Percentiles rank a stretch among this genome's conserved stretches.
These are phyloP conservation scores for Metschnikowia continentalis DNA, from an alignment of 805 yeast species.

Conservation along the genomic window DNA sequence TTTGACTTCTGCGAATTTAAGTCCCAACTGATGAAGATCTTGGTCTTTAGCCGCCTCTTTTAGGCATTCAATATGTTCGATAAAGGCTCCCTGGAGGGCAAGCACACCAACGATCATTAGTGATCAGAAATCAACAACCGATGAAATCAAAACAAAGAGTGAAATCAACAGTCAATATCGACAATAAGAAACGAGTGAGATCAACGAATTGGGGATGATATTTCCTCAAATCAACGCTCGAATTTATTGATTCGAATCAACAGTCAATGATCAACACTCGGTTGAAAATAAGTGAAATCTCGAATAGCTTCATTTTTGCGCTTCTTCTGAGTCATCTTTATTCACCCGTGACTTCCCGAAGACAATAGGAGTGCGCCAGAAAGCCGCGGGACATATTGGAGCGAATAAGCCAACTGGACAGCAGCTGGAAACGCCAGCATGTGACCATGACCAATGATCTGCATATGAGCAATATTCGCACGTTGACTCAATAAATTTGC, in stretches of 20 bases:
- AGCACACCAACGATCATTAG: slow-evolving; percentile 53
- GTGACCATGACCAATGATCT: neutral
- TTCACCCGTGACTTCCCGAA: neutral
- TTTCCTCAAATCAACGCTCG: too few relatives aligned
- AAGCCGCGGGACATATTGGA: neutral
- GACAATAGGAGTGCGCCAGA: neutral
- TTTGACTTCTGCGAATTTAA: slow-evolving; percentile 46
- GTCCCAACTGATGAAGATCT: slow-evolving; percentile 15
- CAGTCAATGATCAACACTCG: neutral
- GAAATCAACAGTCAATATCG: neutral
- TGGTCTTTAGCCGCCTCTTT: slow-evolving; percentile 9
- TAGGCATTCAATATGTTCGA: slow-evolving; percentile 52
- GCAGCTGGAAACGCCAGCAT: neutral
- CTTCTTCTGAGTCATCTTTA: neutral
- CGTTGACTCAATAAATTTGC: neutral
- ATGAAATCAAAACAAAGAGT: neutral
- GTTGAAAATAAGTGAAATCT: neutral
- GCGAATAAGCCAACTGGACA: neutral
- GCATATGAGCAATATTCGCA: neutral
- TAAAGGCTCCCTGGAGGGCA: slow-evolving; percentile 77
- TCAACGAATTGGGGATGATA: too few relatives aligned
- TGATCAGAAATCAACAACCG: neutral
- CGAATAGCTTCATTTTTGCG: neutral
- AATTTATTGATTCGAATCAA: neutral
- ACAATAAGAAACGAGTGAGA: neutral